Base-by-base conservation (phyloP, 164 flowering plant species). In the Santalum album region DNA sequence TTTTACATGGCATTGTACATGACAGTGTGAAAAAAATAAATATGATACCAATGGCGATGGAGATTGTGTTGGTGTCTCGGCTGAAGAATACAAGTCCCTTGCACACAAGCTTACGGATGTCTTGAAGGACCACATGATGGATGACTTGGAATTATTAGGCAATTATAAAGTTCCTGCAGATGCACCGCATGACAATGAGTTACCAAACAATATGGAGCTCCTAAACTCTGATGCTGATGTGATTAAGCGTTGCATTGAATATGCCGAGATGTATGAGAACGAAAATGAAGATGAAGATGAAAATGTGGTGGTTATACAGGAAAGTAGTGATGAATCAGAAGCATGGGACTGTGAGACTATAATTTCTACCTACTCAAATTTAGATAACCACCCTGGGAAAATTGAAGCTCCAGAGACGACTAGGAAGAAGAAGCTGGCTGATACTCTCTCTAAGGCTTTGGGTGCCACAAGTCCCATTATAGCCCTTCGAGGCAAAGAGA, bases 361-460 rank as follows among this genome's bases (percentile, higher is more conserved):
- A 15, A 57, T 94, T 36, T 67, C 95, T 22, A 89, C 99, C 17
- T 92, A 80, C 63, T 87, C 99, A 20, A 92, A 82, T 69, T 87
- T 92, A 51, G 97, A 92, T 68, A 89, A 92, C 58, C 97, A 89
- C 61, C 99, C 97, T 65, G 90, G 82, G 25, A 81, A 78, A 72
- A 92, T 92, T 62, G 79, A 38, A 60, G 86, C 81, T 52, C 97
- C 95, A 32, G 76, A 44, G 25, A 44, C 38, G 27, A 38, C 67
- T 47, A 76, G 87, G 58, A 83, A 60, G 71, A 88, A 82, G 70
- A 79, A 68, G 69, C 51, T 81, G 51, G 34, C 75, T 51, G 68
- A 77, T 67, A 57, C 81, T 27, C 29, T 75, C 1, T 55, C 74
- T 63, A 74, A 50, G 50, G 70, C 72, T 43, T 61, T 67, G 25